These are phyloP conservation scores for Coccinonectria pachysandricola DNA, from an alignment of 2,329 filamentous ascomycete genomes.

Conservation along the genomic window DNA sequence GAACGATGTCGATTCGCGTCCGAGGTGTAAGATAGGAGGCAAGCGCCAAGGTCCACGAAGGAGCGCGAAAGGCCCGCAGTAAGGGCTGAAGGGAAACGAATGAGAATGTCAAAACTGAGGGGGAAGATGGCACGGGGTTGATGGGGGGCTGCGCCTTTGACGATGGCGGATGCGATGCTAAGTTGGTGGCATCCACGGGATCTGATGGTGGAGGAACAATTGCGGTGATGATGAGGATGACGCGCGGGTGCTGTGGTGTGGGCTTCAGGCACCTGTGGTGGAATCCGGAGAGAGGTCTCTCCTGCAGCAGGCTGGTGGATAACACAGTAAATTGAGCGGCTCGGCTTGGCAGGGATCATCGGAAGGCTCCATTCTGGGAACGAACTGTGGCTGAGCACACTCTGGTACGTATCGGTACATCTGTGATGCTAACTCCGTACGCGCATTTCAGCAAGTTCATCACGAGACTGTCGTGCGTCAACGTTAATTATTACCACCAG, in stretches of 20 bases:
- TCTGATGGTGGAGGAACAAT: not conserved
- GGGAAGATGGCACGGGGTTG: conserved; percentile 1
- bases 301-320: conserved; percentile 1
- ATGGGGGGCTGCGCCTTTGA: not conserved
- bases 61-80: conserved; percentile 18
- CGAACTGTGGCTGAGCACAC: conserved; percentile 4
- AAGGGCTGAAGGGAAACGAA: conserved; percentile 1
- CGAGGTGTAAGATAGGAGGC: no score
- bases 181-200: conserved; percentile 1
- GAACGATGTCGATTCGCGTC: no score
- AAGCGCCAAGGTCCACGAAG: no score
- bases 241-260: no score
- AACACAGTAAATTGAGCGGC: conserved; percentile 14
- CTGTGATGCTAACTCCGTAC: conserved; percentile 6
- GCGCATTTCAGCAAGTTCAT: no score
- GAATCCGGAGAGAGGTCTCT: no score
- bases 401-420: conserved; percentile 5
- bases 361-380: no score
- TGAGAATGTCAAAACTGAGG: conserved; percentile 1
- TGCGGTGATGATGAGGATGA: conserved; percentile 1
- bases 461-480: conserved; percentile 13
- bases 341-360: conserved; percentile 10
- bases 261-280: no score
- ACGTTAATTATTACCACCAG: conserved; percentile 11
- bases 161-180: not conserved